Percentiles rank a stretch among this genome's conserved stretches.
Evolutionary conservation across 1,139 yeast species (phyloP).

Genomic region (Yamadazyma friedrichii): DNA sequence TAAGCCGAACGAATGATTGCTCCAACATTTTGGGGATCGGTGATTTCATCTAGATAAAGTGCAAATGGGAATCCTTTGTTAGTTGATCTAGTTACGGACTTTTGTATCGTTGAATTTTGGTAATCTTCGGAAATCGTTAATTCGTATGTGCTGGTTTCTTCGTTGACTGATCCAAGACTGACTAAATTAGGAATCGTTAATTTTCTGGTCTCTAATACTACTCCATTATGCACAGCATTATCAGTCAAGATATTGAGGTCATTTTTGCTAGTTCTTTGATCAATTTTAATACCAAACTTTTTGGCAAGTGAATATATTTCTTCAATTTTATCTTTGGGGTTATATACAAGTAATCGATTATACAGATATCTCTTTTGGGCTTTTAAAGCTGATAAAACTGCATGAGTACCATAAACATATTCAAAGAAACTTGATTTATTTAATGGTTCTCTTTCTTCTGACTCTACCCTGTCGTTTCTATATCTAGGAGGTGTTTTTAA

Average conservation of each 20-base stretch:
- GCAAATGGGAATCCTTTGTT: slow-evolving; percentile 59
- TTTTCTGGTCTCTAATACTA: slow-evolving; percentile 68
- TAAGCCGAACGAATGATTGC: slow-evolving; percentile 82
- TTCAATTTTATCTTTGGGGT: slow-evolving; percentile 30
- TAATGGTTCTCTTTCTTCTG: slow-evolving; percentile 10
- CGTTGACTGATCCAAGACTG: slow-evolving; percentile 26
- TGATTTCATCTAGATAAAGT: slow-evolving; percentile 73
- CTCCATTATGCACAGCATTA: slow-evolving; percentile 81
- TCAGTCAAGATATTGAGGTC: slow-evolving; percentile 60
- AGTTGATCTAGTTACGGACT: slow-evolving; percentile 17
- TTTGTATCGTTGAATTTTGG: slow-evolving; percentile 16
- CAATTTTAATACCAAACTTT: slow-evolving; percentile 42
- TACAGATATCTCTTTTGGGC: slow-evolving; percentile 54
- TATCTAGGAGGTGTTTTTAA: slow-evolving; percentile 12
- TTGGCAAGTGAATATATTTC: slow-evolving; percentile 48
- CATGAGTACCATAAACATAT: slow-evolving; percentile 72
- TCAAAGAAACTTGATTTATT: slow-evolving; percentile 53
- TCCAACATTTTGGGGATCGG: slow-evolving; percentile 91
- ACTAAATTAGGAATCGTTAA: slow-evolving; percentile 44
- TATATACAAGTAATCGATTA: slow-evolving; percentile 50
- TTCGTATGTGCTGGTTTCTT: slow-evolving; percentile 27
- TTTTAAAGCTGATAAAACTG: slow-evolving; percentile 69
- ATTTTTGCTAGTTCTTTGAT: slow-evolving; percentile 46
- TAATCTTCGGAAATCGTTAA: slow-evolving; percentile 18
- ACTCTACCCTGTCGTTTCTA: slow-evolving; percentile 2